Evolutionary conservation across 2,329 filamentous ascomycete genomes (phyloP).

Genomic region (Neonectria sp.): DNA sequence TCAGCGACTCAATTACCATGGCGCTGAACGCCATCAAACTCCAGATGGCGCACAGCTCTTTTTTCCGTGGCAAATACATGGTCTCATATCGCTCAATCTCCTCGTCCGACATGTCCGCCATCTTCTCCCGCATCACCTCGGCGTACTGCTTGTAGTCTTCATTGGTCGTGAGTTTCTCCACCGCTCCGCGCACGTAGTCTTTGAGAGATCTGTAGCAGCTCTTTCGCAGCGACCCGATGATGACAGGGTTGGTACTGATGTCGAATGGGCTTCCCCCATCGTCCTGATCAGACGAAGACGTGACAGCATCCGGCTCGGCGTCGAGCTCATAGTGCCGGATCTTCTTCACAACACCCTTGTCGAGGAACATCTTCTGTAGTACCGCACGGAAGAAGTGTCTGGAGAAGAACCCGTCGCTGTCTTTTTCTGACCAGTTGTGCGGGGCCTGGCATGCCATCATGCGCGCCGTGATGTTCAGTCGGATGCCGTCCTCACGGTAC

Average conservation of each 20-base stretch:
- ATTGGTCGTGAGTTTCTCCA: slow-evolving; percentile 78
- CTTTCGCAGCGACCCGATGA: slow-evolving; percentile 89
- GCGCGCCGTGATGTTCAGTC: slow-evolving; percentile 94
- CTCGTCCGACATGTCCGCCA: slow-evolving; percentile 79
- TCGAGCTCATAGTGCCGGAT: slow-evolving; percentile 58
- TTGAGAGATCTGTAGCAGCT: slow-evolving; percentile 82
- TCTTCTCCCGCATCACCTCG: slow-evolving; percentile 73
- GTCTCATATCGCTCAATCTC: slow-evolving; percentile 81
- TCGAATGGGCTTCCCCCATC: slow-evolving; percentile 61
- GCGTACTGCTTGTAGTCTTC: slow-evolving; percentile 72
- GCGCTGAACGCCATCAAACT: slow-evolving; percentile 97
- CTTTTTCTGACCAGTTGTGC: slow-evolving; percentile 86
- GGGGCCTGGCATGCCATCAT: slow-evolving; percentile 99
- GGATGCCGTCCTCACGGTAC: slow-evolving; percentile 75
- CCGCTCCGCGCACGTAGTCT: slow-evolving; percentile 84
- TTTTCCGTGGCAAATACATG: slow-evolving; percentile 76
- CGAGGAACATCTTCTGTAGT: slow-evolving; percentile 92
- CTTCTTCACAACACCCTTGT: slow-evolving; percentile 81
- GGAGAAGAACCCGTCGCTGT: slow-evolving; percentile 91
- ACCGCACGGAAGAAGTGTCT: slow-evolving; percentile 94
- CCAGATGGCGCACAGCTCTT: slow-evolving; percentile 91
- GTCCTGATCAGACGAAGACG: slow-evolving; percentile 32
- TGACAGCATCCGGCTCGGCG: slow-evolving; percentile 42
- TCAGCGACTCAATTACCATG: slow-evolving; percentile 87
- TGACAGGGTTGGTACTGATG: slow-evolving; percentile 81